Base-by-base conservation (phyloP, 2,329 filamentous ascomycete species). In the Neophaeococcomyces aloes region DNA sequence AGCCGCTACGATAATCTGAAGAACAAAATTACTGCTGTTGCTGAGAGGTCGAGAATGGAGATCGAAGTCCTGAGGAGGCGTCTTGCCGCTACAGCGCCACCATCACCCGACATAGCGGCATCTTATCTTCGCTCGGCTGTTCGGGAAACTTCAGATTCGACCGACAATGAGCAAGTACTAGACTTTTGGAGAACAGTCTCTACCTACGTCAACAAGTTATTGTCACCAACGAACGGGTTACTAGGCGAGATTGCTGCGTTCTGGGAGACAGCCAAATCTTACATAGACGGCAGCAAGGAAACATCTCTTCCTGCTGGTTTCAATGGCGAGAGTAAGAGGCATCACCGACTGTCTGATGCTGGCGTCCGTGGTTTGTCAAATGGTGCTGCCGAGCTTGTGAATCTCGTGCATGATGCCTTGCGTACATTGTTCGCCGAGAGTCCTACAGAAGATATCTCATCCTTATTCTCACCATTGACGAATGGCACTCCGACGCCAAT, bases 141-240 rank as follows among this genome's bases (percentile, higher is more conserved):
- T 13, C 79, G 80, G 5, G 83, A 83, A 56, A 76, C 75, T 44
- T 76, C 74, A 52, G 69, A 73, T 18, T 75, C 79, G 8, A 72
- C 87, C n/a, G 91, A 98, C 60, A 78, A 81, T 0, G 66, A 81
- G 2, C 81, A 89, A 36, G 75, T 95, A 11, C 74, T 94, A 50
- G 87, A 94, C 53, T 75, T 96, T 48, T 98, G 91, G 91, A 88
- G 95, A 56, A 86, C 88, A 59, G 79, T 94, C 50, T 69, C 86
- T 47, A 68, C 74, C 0, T 91, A 86, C 49, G 61, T 96, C 48
- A 79, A 68, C 7, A 77, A 75, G 32, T 71, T 98, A 30, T 68
- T 98, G 0, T 88, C 86, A 0, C 66, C 71, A 4, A 69, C 79
- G 5, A 79, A 81, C 49, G 91, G 91, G 3, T 72, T 96, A 13